phyloP scores from a whole-genome alignment of 1,139 yeast genomes.

The Pichia sp. region DNA sequence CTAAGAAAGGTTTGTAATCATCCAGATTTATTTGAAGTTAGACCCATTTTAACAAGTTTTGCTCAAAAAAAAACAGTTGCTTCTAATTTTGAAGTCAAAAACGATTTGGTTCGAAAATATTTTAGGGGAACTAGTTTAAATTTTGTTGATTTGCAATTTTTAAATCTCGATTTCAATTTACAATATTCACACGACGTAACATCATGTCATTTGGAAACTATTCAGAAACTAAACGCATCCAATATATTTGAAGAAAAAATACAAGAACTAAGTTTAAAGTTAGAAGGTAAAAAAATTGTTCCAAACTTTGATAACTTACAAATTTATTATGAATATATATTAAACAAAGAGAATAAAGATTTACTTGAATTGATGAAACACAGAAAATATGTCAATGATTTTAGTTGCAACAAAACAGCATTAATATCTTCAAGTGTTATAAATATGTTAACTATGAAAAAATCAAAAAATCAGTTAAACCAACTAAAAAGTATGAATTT shows the following conservation, averaged over 20 bases:
- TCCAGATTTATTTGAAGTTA: conserved; percentile 92
- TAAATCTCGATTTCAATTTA: conserved; percentile 43
- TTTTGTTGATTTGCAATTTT: conserved; percentile 39
- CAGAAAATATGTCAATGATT: conserved; percentile 53
- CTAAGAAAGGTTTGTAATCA: conserved; percentile 95
- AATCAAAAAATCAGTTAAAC: conserved; percentile 14
- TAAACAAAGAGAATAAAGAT: conserved; percentile 45
- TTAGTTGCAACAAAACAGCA: conserved; percentile 54
- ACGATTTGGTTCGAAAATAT: conserved; percentile 39
- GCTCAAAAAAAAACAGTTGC: conserved; percentile 64
- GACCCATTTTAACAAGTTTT: conserved; percentile 90
- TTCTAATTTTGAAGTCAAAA: conserved; percentile 41
- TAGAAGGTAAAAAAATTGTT: conserved; percentile 31
- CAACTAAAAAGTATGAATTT: conserved; percentile 28
- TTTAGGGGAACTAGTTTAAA: conserved; percentile 26
- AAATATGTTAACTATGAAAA: conserved; percentile 24
- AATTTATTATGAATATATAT: conserved; percentile 53
- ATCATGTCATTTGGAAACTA: conserved; percentile 44
- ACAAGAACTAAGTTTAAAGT: conserved; percentile 31
- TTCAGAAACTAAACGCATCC: conserved; percentile 43
- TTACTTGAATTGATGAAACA: conserved; percentile 50
- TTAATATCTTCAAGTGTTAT: conserved; percentile 48
- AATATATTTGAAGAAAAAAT: conserved; percentile 40
- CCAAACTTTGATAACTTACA: conserved; percentile 46
- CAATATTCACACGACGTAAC: conserved; percentile 46